Percentiles rank a stretch among this genome's conserved stretches.
Conservation (phyloP, 257 asterid genomes). For the Salvia hispanica region DNA sequence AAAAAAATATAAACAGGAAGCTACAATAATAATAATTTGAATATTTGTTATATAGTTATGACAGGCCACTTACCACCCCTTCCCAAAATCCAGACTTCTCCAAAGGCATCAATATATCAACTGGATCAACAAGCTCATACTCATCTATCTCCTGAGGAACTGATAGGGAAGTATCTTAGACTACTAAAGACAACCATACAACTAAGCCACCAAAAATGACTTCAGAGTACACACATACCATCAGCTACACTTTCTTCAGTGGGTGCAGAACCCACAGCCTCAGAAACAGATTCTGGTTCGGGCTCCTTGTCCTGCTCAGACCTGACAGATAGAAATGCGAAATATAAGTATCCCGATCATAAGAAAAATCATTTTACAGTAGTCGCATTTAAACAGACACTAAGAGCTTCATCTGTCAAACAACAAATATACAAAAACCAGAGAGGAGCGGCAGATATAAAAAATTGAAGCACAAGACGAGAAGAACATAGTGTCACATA, state of each 20-base stretch:
- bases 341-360: conserved; percentile 13
- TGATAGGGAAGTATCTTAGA: conserved; percentile 49
- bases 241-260: conserved; percentile 73
- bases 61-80: conserved; percentile 76
- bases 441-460: conserved; percentile 17
- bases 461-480: conserved; percentile 10
- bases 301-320: conserved; percentile 99
- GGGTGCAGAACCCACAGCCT: conserved; percentile 63
- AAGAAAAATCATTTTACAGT: not conserved
- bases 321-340: conserved; percentile 43
- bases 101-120: conserved; percentile 87
- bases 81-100: conserved; percentile 99
- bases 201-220: not conserved
- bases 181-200: conserved; percentile 18
- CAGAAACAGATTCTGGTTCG: conserved; percentile 72
- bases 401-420: not conserved
- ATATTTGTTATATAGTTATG: conserved; percentile 16
- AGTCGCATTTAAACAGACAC: conserved; percentile 10
- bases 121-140: conserved; percentile 98
- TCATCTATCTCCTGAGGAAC: conserved; percentile 97
- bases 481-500: not conserved
- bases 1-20: conserved; percentile 30
- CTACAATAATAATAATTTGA: conserved; percentile 12
- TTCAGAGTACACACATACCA: conserved; percentile 47
- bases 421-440: conserved; percentile 25